Evolutionary conservation across 108 stramenopile species (phyloP).

Genomic region (Nitzschia putrida): DNA sequence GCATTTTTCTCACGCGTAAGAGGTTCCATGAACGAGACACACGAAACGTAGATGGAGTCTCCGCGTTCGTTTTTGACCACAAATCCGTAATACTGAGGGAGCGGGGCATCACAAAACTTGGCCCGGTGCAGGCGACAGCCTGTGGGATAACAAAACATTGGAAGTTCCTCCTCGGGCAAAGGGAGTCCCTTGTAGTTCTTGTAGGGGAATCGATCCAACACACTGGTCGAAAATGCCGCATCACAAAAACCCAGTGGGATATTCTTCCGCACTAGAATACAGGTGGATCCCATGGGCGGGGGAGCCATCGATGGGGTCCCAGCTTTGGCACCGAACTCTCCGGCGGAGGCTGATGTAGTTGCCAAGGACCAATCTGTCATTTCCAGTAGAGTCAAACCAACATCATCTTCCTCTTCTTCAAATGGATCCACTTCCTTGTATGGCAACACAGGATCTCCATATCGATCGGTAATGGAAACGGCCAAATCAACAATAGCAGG

Average conservation of each 20-base stretch:
- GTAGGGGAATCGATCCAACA: constrained; percentile 80
- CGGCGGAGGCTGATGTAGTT: background rate
- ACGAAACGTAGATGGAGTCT: constrained; percentile 80
- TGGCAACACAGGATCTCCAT: constrained; percentile 45
- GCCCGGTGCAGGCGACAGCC: constrained; percentile 72
- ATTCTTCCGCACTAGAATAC: constrained; percentile 57
- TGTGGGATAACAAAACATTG: constrained; percentile 88
- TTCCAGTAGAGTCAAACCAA: constrained; percentile 25
- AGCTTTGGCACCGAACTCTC: background rate
- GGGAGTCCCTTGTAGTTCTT: constrained; percentile 85
- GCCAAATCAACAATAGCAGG: constrained; percentile 73
- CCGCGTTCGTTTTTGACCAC: constrained; percentile 90
- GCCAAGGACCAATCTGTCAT: constrained; percentile 41
- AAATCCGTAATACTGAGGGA: constrained; percentile 82
- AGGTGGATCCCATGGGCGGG: constrained; percentile 18
- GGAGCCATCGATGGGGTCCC: background rate
- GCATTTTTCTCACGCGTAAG: constrained; percentile 52
- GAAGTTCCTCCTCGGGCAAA: constrained; percentile 85
- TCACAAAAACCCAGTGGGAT: constrained; percentile 78
- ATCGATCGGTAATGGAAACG: constrained; percentile 46
- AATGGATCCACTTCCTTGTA: constrained; percentile 37
- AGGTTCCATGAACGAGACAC: constrained; percentile 86
- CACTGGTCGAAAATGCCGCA: constrained; percentile 67
- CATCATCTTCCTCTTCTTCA: constrained; percentile 53
- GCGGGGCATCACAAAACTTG: constrained; percentile 59